These are phyloP conservation scores for Pichia sp. DNA, from an alignment of 1,139 yeast genomes.

Conservation along the genomic window DNA sequence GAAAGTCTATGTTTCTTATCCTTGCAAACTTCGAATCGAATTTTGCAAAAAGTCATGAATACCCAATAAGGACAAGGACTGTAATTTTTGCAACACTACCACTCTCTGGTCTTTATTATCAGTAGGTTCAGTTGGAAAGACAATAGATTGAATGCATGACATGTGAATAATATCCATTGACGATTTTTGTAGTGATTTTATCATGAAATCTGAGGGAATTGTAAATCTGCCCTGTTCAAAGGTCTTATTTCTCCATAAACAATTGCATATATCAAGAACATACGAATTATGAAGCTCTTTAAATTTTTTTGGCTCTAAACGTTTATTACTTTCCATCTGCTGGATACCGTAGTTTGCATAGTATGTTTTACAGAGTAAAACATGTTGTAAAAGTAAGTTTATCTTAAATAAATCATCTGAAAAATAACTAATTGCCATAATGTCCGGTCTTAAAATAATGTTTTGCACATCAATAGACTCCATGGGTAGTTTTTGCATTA, in stretches of 20 bases:
- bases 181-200: constrained; percentile 32
- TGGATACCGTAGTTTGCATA: constrained; percentile 24
- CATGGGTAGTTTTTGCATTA: constrained; percentile 17
- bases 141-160: constrained; percentile 33
- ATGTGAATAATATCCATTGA: constrained; percentile 50
- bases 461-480: constrained; percentile 21
- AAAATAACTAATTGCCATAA: constrained; percentile 36
- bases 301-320: constrained; percentile 20
- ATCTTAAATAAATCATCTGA: constrained; percentile 39
- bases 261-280: constrained; percentile 55
- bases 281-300: constrained; percentile 45
- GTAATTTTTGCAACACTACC: neutral
- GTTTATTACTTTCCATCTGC: constrained; percentile 21
- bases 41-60: neutral
- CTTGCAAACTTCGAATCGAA: constrained; percentile 4
- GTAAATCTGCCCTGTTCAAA: constrained; percentile 21
- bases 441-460: constrained; percentile 36
- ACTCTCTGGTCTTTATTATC: neutral
- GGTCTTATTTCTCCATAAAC: constrained; percentile 55
- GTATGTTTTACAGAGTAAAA: constrained; percentile 39
- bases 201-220: constrained; percentile 35
- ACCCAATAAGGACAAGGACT: neutral
- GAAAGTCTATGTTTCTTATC: neutral
- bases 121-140: neutral
- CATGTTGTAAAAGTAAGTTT: constrained; percentile 45